These are phyloP conservation scores for Yamadazyma taylorii DNA, from an alignment of 1,139 yeast genomes.

Conservation along the genomic window DNA sequence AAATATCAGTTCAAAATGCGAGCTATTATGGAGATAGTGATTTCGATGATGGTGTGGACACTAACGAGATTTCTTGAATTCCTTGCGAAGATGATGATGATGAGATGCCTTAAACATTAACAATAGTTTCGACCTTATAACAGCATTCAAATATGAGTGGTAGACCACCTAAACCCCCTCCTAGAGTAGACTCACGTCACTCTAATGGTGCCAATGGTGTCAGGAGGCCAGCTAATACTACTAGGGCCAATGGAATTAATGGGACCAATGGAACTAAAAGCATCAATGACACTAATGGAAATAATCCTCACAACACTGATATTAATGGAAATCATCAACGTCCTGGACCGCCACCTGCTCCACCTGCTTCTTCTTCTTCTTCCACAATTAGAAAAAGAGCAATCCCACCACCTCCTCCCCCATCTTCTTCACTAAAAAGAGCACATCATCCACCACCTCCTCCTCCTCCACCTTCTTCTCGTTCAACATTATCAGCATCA, in stretches of 20 bases:
- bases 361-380: conserved; percentile 5
- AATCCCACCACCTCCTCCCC: conserved; percentile 19
- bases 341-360: conserved; percentile 16
- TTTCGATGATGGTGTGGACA: not conserved
- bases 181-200: too few relatives aligned
- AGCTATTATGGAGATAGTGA: too few relatives aligned
- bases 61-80: not conserved
- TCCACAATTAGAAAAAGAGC: conserved; percentile 6
- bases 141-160: conserved; percentile 7
- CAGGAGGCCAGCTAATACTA: too few relatives aligned
- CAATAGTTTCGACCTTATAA: too few relatives aligned
- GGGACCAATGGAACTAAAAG: conserved; percentile 3
- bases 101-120: not conserved
- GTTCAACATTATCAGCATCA: conserved; percentile 5
- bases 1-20: too few relatives aligned
- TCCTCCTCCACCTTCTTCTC: conserved; percentile 12
- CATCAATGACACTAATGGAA: conserved; percentile 13
- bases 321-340: not conserved
- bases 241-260: too few relatives aligned
- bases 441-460: conserved; percentile 23
- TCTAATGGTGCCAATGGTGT: too few relatives aligned
- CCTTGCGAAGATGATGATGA: not conserved
- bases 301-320: not conserved
- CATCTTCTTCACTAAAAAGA: conserved; percentile 10
- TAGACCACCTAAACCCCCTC: conserved; percentile 15